A percentile compares a stretch with the other conserved stretches of the same genome.
Conservation (phyloP, 1,139 yeast genomes). For the Geotrichum restrictum region DNA sequence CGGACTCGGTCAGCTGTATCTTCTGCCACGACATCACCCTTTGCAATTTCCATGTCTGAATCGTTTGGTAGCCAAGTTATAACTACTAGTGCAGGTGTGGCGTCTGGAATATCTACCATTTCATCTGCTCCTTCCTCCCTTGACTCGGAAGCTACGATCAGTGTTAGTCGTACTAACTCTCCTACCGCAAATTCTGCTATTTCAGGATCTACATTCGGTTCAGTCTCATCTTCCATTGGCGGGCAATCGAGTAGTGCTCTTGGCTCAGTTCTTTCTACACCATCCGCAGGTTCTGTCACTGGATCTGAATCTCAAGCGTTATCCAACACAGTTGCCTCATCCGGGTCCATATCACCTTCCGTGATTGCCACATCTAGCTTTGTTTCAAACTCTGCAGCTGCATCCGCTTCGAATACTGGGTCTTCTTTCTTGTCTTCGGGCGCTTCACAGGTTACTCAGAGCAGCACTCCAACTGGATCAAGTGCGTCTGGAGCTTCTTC, state of each 20-base stretch:
- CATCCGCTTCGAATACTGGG: background rate
- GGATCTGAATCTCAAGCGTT: background rate
- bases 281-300: background rate
- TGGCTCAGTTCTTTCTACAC: background rate
- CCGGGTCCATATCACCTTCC: background rate
- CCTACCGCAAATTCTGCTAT: background rate
- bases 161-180: background rate
- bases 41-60: background rate
- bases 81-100: slow-evolving; percentile 7
- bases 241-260: too few species aligned
- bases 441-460: background rate
- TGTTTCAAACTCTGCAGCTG: too few species aligned
- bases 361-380: background rate
- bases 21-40: background rate
- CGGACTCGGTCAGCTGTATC: background rate
- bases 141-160: background rate
- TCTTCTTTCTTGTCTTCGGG: background rate
- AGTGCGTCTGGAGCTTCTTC: background rate
- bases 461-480: background rate
- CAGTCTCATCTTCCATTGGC: background rate
- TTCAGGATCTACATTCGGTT: background rate
- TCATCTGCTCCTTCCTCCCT: slow-evolving; percentile 11
- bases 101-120: slow-evolving; percentile 16
- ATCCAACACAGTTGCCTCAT: background rate
- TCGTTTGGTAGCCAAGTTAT: slow-evolving; percentile 2